Percentiles rank a stretch among this genome's conserved stretches.
phyloP scores from a whole-genome alignment of 805 yeast genomes.

The Zygoascus biomembranicola region DNA sequence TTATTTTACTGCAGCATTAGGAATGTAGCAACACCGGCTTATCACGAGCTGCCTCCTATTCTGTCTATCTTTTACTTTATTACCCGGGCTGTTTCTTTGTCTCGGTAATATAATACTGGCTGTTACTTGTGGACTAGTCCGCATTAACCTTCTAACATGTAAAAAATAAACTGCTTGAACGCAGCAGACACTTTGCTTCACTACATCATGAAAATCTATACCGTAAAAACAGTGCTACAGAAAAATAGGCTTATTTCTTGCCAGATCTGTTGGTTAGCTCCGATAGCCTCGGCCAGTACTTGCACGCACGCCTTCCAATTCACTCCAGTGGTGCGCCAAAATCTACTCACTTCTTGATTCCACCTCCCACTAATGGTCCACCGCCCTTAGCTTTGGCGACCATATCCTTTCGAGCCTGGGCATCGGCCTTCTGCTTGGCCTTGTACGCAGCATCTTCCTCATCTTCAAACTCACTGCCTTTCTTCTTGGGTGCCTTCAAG shows the following conservation, averaged over 20 bases:
- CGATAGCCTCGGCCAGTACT: neutral
- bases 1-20: no score
- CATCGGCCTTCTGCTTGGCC: slow-evolving; percentile 91
- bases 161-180: no score
- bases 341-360: slow-evolving; percentile 68
- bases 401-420: slow-evolving; percentile 85
- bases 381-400: slow-evolving; percentile 81
- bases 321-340: no score
- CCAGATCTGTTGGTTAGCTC: slow-evolving; percentile 12
- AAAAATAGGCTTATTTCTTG: slow-evolving; percentile 10
- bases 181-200: no score
- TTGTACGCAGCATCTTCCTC: slow-evolving; percentile 88
- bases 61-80: no score
- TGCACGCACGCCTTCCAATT: neutral
- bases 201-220: neutral
- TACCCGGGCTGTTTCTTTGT: no score
- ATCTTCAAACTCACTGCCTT: slow-evolving; percentile 56
- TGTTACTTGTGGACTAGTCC: no score
- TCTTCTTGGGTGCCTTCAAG: slow-evolving; percentile 76
- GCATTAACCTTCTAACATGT: no score
- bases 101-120: no score
- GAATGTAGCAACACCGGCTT: no score
- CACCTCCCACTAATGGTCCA: slow-evolving; percentile 89
- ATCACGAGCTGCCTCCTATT: no score
- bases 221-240: neutral